Conservation (phyloP, 2,329 filamentous ascomycete species). For the Colletotrichum sp. region DNA sequence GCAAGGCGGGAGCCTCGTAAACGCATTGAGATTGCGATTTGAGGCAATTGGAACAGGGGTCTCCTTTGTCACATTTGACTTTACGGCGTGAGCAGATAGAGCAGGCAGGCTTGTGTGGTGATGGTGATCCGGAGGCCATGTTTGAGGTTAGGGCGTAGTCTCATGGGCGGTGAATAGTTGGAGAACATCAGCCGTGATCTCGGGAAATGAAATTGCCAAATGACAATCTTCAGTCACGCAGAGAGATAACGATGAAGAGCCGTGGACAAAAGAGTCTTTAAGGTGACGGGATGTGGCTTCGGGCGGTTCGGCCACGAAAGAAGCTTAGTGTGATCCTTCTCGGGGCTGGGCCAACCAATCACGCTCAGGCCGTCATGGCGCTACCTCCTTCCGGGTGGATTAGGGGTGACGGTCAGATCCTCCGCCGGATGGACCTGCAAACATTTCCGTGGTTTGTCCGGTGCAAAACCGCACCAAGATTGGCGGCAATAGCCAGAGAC, state of each 20-base stretch:
- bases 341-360: background rate
- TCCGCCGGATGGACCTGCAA: background rate
- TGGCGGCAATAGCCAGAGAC: background rate
- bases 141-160: background rate
- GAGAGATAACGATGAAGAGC: accelerated
- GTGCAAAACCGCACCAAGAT: background rate
- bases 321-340: background rate
- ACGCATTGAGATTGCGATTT: slow-evolving; percentile 35
- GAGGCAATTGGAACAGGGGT: slow-evolving; percentile 49
- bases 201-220: background rate
- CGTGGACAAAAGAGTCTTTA: background rate
- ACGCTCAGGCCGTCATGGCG: background rate
- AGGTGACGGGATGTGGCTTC: background rate
- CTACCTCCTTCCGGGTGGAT: background rate
- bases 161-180: accelerated
- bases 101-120: slow-evolving; percentile 28
- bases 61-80: slow-evolving; percentile 45
- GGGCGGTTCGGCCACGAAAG: background rate
- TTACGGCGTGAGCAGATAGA: slow-evolving; percentile 42
- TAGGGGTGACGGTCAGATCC: background rate
- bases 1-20: slow-evolving; percentile 24
- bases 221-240: background rate
- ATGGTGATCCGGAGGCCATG: background rate
- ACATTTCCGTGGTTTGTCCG: background rate
- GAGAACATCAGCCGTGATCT: background rate